These are phyloP conservation scores for Coprinellus micaceus DNA, from an alignment of 768 basidiomycete species.

Conservation along the genomic window DNA sequence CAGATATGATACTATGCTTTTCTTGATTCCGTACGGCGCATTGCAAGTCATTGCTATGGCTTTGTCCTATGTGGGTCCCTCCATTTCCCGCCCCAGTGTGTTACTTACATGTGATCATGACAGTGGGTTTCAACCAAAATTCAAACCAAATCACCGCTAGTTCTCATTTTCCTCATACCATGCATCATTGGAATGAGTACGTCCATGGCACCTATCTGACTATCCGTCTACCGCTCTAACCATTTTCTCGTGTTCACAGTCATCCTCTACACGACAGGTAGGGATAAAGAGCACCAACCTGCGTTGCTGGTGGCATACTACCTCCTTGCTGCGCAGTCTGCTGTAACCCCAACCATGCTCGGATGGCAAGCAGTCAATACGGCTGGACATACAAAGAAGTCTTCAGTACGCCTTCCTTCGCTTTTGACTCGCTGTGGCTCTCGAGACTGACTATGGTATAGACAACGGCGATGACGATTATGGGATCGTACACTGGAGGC, in stretches of 20 bases:
- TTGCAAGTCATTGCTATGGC: constrained; percentile 25
- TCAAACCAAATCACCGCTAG: constrained; percentile 23
- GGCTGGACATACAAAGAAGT: constrained; percentile 31
- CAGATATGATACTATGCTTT: constrained; percentile 30
- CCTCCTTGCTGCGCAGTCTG: constrained; percentile 19
- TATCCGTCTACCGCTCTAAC: neutral
- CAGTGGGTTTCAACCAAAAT: constrained; percentile 27
- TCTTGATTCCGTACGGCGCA: constrained; percentile 28
- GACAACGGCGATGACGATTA: constrained; percentile 25
- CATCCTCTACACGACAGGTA: constrained; percentile 23
- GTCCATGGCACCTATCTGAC: neutral
- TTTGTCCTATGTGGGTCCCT: constrained; percentile 23
- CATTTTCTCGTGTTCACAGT: constrained; percentile 13
- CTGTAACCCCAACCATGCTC: constrained; percentile 23
- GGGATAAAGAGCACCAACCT: constrained; percentile 22
- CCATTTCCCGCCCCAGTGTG: neutral
- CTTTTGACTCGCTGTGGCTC: neutral
- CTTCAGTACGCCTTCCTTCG: constrained; percentile 14
- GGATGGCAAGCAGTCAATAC: constrained; percentile 35
- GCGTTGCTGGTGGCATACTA: constrained; percentile 29
- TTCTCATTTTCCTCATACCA: constrained; percentile 19
- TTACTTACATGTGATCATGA: neutral
- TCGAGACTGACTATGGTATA: constrained; percentile 3
- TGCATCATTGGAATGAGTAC: constrained; percentile 23
- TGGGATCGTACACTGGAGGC: constrained; percentile 22